phyloP scores from a whole-genome alignment of 2,329 filamentous ascomycete genomes.

The Neonectria coccinea region DNA sequence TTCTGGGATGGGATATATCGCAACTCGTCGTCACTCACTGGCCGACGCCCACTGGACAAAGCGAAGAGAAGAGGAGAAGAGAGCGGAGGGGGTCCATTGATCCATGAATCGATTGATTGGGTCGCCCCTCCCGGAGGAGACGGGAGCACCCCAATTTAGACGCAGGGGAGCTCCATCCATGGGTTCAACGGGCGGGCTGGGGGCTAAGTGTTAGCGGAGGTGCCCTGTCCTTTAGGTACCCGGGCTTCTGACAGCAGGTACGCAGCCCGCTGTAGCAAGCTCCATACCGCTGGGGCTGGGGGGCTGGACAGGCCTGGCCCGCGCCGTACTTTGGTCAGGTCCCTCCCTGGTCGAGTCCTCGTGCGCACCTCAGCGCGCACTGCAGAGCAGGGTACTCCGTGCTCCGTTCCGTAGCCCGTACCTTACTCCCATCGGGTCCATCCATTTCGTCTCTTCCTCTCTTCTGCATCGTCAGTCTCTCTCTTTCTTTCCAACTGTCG shows the following conservation, averaged over 20 bases:
- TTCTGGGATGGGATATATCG: conserved; percentile 10
- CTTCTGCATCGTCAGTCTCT: conserved; percentile 50
- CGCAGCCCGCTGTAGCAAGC: conserved; percentile 4
- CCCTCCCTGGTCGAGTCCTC: conserved; percentile 23
- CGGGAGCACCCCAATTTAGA: conserved; percentile 8
- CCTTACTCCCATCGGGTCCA: conserved; percentile 5
- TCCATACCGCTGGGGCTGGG: conserved; percentile 18
- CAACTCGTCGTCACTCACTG: conserved; percentile 3
- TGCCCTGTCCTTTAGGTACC: conserved; percentile 3
- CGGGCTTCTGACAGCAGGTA: conserved; percentile 1
- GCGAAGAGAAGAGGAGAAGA: background rate
- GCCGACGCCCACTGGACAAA: background rate
- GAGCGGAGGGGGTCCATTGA: background rate
- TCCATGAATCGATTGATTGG: background rate
- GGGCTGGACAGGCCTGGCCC: conserved; percentile 25
- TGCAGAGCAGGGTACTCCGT: background rate
- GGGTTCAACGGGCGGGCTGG: background rate
- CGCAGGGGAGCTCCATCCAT: background rate
- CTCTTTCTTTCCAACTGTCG: conserved; percentile 49
- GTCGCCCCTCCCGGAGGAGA: background rate
- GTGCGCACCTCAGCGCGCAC: conserved; percentile 18
- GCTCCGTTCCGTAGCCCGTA: background rate
- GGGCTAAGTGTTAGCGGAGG: background rate
- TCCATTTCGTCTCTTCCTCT: conserved; percentile 40
- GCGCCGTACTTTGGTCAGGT: background rate